These are phyloP conservation scores for Coniferiporia sulphurascens DNA, from an alignment of 1,284 basidiomycete genomes.

Conservation along the genomic window DNA sequence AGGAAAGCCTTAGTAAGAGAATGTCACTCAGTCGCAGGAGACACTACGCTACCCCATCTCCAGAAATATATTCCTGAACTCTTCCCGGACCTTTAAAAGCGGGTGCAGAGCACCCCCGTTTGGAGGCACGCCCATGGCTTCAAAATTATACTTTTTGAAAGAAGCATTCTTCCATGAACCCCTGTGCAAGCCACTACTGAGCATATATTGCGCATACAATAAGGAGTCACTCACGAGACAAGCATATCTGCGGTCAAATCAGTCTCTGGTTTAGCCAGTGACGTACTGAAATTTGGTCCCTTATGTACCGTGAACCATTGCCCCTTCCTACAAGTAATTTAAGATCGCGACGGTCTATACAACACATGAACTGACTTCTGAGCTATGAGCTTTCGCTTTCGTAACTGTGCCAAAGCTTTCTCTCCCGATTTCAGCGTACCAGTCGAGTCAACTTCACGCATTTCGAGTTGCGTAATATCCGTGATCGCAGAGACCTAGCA, in stretches of 20 bases:
- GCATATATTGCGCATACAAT: background rate
- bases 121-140: slow-evolving; percentile 89
- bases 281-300: slow-evolving; percentile 86
- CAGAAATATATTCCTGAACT: slow-evolving; percentile 97
- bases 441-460: slow-evolving; percentile 71
- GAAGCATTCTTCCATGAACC: slow-evolving; percentile 87
- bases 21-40: background rate
- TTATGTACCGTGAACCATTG: slow-evolving; percentile 92
- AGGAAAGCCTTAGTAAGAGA: background rate
- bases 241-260: slow-evolving; percentile 97
- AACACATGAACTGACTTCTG: slow-evolving; percentile 48
- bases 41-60: slow-evolving; percentile 85
- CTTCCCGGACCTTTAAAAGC: slow-evolving; percentile 95
- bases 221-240: slow-evolving; percentile 54
- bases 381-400: slow-evolving; percentile 85
- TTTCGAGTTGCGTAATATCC: slow-evolving; percentile 72
- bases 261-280: slow-evolving; percentile 95
- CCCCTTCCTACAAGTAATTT: slow-evolving; percentile 64
- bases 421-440: slow-evolving; percentile 71
- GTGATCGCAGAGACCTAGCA: slow-evolving; percentile 55
- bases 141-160: slow-evolving; percentile 99
- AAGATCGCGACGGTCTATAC: slow-evolving; percentile 12
- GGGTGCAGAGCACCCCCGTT: slow-evolving; percentile 93
- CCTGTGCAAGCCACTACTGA: slow-evolving; percentile 34
- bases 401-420: slow-evolving; percentile 78